Percentiles rank a stretch among this genome's conserved stretches.
Conservation (phyloP, 2,329 filamentous ascomycete genomes). For the Cytospora piceae region DNA sequence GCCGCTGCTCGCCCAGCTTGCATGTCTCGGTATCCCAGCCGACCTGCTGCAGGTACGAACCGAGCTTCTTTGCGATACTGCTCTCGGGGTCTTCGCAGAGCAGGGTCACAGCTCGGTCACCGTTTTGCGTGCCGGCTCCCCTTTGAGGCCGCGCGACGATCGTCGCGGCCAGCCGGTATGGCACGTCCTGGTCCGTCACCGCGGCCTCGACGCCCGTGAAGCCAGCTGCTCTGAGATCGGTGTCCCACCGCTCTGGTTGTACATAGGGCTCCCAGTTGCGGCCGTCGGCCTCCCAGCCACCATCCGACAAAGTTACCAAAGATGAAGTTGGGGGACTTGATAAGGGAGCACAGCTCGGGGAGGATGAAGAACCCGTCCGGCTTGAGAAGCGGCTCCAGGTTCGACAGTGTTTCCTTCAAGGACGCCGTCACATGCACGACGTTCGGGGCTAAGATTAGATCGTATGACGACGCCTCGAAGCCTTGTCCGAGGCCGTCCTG, state of each 20-base stretch:
- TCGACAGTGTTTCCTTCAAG: constrained; percentile 24
- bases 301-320: constrained; percentile 13
- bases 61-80: no score
- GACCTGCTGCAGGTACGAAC: no score
- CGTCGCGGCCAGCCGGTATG: constrained; percentile 2
- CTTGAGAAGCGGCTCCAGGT: constrained; percentile 27
- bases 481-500: constrained; percentile 26
- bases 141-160: background rate
- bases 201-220: constrained; percentile 16
- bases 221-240: constrained; percentile 4
- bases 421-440: constrained; percentile 31
- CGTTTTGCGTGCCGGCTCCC: no score
- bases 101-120: no score
- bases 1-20: no score
- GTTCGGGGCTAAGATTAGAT: constrained; percentile 31
- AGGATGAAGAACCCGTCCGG: constrained; percentile 25
- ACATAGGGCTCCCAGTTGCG: constrained; percentile 6
- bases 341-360: constrained; percentile 5
- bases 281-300: constrained; percentile 13
- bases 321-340: constrained; percentile 1
- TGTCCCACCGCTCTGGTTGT: constrained; percentile 2
- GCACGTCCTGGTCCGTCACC: constrained; percentile 7
- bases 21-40: no score
- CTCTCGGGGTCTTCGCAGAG: no score
- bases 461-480: constrained; percentile 32